These are phyloP conservation scores for Cucurbita ficifolia DNA, from an alignment of 306 rosid species.

Conservation along the genomic window DNA sequence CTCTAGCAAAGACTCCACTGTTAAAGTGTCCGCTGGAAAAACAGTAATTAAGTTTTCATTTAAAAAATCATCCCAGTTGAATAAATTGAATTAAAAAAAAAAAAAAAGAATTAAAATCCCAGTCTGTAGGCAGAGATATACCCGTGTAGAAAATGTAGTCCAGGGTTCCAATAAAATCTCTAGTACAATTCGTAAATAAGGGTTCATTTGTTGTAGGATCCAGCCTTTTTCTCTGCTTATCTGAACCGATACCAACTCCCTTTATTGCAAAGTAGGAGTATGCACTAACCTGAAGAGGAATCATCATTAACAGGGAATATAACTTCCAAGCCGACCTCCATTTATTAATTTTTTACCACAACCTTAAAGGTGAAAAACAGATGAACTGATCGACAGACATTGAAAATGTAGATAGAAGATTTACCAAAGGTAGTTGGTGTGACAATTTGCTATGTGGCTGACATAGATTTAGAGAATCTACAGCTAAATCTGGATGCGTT, in stretches of 20 bases:
- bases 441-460: conserved; percentile 84
- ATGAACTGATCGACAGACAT: neutral
- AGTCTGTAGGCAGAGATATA: conserved; percentile 6
- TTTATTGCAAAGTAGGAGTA: conserved; percentile 76
- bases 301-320: neutral
- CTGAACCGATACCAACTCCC: conserved; percentile 47
- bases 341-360: neutral
- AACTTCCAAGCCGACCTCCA: neutral
- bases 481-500: conserved; percentile 64
- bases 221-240: conserved; percentile 70
- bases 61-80: neutral
- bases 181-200: conserved; percentile 71
- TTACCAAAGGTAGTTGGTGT: conserved; percentile 94
- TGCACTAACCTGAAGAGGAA: conserved; percentile 65
- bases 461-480: conserved; percentile 81
- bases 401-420: neutral
- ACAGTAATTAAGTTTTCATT: neutral
- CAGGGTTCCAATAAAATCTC: conserved; percentile 90
- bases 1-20: conserved; percentile 86
- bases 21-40: conserved; percentile 79
- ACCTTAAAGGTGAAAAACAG: neutral
- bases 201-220: conserved; percentile 80
- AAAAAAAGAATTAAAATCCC: neutral
- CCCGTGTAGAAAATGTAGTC: conserved; percentile 99
- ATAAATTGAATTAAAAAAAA: neutral